Percentiles rank a stretch among this genome's conserved stretches.
These are phyloP conservation scores for Phytopythium litorale DNA, from an alignment of 352 stramenopile species.

Conservation along the genomic window DNA sequence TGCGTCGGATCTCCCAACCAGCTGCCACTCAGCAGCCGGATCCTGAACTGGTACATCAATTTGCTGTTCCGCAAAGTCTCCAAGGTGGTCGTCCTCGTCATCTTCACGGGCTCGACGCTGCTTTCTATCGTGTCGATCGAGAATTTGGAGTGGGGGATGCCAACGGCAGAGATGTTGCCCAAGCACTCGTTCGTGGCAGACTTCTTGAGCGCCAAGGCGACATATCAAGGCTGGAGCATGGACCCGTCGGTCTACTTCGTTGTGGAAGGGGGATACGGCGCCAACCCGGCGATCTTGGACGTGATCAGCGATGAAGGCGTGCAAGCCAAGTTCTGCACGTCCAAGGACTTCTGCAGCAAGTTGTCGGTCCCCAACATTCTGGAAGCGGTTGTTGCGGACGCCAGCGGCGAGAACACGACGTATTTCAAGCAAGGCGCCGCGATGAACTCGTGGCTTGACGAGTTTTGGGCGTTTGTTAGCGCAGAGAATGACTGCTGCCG, in stretches of 20 bases:
- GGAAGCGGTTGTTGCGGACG: slow-evolving; percentile 30
- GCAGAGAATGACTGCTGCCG: slow-evolving; percentile 65
- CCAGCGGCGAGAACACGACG: slow-evolving; percentile 25
- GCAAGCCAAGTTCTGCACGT: slow-evolving; percentile 52
- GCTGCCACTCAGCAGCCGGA: slow-evolving; percentile 10
- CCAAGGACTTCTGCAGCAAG: slow-evolving; percentile 51
- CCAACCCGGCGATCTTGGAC: slow-evolving; percentile 40
- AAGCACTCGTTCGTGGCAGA: slow-evolving; percentile 52
- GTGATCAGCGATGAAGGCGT: slow-evolving; percentile 20
- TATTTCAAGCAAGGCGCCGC: slow-evolving; percentile 38
- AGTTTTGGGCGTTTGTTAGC: slow-evolving; percentile 68
- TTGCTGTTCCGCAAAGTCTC: slow-evolving; percentile 38
- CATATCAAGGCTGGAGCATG: slow-evolving; percentile 10
- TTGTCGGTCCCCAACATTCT: slow-evolving; percentile 63
- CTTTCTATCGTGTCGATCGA: slow-evolving; percentile 52
- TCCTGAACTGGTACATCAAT: slow-evolving; percentile 43
- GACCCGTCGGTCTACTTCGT: slow-evolving; percentile 60
- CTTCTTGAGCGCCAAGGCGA: slow-evolving; percentile 36
- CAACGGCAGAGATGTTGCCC: slow-evolving; percentile 46
- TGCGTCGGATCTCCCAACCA: slow-evolving; percentile 13
- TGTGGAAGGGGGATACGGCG: slow-evolving; percentile 53
- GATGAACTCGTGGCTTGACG: slow-evolving; percentile 69
- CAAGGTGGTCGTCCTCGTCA: slow-evolving; percentile 53
- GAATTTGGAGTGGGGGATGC: slow-evolving; percentile 47
- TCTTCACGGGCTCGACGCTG: slow-evolving; percentile 43